Evolutionary conservation across 371 early-diverging fungal species (phyloP), one percentile per base, ranked within the genome.

Genomic region (Mucor velutinosus): DNA sequence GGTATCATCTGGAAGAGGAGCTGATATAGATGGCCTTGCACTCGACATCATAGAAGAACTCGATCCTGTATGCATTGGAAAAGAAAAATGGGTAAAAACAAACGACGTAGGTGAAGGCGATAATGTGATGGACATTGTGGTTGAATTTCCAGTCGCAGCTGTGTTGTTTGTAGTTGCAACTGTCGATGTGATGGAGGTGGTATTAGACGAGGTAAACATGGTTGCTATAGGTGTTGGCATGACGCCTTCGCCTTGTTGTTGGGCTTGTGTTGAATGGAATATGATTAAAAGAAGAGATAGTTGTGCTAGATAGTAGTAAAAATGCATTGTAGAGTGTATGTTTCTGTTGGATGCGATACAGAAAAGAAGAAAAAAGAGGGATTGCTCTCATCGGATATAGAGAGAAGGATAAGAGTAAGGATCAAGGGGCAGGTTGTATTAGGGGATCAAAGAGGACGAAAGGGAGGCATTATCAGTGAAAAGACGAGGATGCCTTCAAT

Each of bases 1-100:
- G 1, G 82, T 71, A 67, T 82, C 82, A 53, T 82, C 82, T 23
- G 82, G 82, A 35, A 69, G 66, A 32, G 82, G 82, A 29, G 82
- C 82, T 0, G 82, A 77, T 49, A 71, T 75, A 23, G 78, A 70
- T 15, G 79, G 79, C 32, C 64, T 73, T 15, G 66, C 67, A 12
- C 74, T 78, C 1, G 80, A 80, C 19, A 63, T 39, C 0, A 62
- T 60, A 0, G 78, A 76, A 6, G 72, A 67, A 25, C 69, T 76
- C 4, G 75, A 72, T 29, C 67, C 61, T 27, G 58, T 69, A 43
- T 62, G 68, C 17, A 69, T 70, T 14, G 75, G 65, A 53, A 71
- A 69, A 3, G 78, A 65, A 35, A 74, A 73, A 66, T 80, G 76
- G 8, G 81, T 80, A 43, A 72, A 60, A 4, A 77, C 75, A 56